Evolutionary conservation across 805 yeast species (phyloP).

Genomic region (Wickerhamomyces chambardii): DNA sequence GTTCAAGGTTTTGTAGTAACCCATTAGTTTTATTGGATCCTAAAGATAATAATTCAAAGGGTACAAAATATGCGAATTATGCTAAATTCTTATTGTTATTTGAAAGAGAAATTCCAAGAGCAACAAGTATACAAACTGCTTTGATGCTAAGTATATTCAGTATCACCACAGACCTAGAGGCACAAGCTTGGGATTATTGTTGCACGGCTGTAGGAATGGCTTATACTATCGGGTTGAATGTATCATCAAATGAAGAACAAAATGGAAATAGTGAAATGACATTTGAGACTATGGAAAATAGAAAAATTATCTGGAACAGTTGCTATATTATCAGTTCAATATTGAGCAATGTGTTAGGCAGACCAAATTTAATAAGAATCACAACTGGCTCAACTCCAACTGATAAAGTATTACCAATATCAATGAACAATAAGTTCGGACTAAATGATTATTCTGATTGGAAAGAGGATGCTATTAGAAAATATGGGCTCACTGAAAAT

Average conservation of each 20-base stretch:
- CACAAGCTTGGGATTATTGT: constrained; percentile 6
- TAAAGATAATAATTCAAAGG: constrained; percentile 2
- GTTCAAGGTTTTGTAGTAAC: constrained; percentile 5
- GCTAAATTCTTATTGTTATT: constrained; percentile 4
- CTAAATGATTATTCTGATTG: constrained; percentile 4
- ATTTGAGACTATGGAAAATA: too few relatives aligned
- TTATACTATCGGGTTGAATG: constrained; percentile 6
- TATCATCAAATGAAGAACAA: constrained; percentile 1
- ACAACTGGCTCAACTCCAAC: too few relatives aligned
- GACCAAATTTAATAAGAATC: constrained; percentile 8
- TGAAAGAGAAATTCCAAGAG: constrained; percentile 6
- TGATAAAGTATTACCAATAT: too few relatives aligned
- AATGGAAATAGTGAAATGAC: constrained; percentile 1
- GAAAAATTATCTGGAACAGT: constrained; percentile 7
- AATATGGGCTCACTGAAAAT: constrained; percentile 1
- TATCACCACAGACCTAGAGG: constrained; percentile 3
- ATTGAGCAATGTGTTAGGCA: constrained; percentile 6
- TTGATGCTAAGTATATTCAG: constrained; percentile 2
- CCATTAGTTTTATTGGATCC: constrained; percentile 1
- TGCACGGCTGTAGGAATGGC: constrained; percentile 7
- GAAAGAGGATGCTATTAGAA: constrained; percentile 1
- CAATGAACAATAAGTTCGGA: constrained; percentile 2
- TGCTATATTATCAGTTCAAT: constrained; percentile 6
- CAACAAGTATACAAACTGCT: constrained; percentile 7
- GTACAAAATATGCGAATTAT: constrained; percentile 5